These are phyloP conservation scores for Ulmus americana DNA, from an alignment of 331 rosid genomes.

Conservation along the genomic window DNA sequence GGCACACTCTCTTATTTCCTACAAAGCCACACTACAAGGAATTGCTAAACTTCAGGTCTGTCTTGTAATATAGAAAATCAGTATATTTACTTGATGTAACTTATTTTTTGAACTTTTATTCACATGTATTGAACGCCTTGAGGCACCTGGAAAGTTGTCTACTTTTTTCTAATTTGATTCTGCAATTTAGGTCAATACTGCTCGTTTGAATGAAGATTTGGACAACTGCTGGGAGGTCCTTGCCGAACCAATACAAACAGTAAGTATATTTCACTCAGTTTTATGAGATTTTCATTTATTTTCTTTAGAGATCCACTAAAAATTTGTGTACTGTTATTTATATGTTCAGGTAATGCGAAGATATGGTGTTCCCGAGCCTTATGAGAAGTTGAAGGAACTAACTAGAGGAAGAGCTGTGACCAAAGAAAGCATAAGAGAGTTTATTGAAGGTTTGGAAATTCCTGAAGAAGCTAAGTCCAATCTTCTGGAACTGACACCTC, in stretches of 20 bases:
- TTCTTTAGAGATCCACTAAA: not conserved
- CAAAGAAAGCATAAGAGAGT: conserved; percentile 62
- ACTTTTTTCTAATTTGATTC: conserved; percentile 2
- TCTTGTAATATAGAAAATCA: not conserved
- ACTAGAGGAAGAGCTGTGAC: conserved; percentile 73
- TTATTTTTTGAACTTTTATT: not conserved
- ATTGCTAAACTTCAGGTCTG: conserved; percentile 73
- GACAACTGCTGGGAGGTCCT: conserved; percentile 87
- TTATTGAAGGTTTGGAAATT: conserved; percentile 62
- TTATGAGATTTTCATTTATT: not conserved
- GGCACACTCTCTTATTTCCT: conserved; percentile 77
- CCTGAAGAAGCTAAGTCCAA: conserved; percentile 52
- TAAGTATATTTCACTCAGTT: conserved; percentile 28
- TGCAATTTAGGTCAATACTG: conserved; percentile 52
- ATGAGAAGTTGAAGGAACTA: conserved; percentile 68
- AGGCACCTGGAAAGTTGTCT: no score
- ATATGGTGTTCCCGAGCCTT: conserved; percentile 80
- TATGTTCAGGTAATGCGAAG: conserved; percentile 74
- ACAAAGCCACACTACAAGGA: conserved; percentile 70
- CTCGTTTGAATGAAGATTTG: conserved; percentile 66
- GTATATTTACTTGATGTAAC: no score
- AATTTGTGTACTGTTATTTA: not conserved
- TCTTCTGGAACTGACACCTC: conserved; percentile 56
- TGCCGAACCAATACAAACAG: conserved; percentile 88
- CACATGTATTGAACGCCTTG: not conserved